Conservation (phyloP, 345 rosid genomes). For the Laguncularia racemosa region DNA sequence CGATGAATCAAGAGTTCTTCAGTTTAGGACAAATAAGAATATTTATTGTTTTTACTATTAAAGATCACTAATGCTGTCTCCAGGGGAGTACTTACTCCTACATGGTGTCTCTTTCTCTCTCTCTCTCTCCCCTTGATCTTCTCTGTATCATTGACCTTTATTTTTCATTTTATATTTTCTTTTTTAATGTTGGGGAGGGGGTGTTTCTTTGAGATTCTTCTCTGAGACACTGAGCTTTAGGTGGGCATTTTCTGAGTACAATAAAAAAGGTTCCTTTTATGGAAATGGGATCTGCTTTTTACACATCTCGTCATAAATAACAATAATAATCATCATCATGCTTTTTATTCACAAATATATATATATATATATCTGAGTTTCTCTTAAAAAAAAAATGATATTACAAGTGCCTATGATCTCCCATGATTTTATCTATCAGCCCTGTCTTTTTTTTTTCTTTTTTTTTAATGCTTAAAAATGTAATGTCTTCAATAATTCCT, state of each 20-base stretch:
- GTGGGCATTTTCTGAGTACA: slow-evolving; percentile 44
- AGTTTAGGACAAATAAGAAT: neutral
- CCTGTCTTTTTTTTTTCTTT: too few relatives aligned
- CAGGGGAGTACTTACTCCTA: too few relatives aligned
- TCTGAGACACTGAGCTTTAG: slow-evolving; percentile 25
- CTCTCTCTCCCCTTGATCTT: neutral
- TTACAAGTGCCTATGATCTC: too few relatives aligned
- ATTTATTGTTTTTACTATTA: neutral
- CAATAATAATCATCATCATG: slow-evolving; percentile 5
- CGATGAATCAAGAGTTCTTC: too few relatives aligned
- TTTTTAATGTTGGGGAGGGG: too few relatives aligned
- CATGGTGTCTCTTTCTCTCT: too few relatives aligned
- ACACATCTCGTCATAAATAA: slow-evolving; percentile 34
- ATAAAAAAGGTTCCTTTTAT: slow-evolving; percentile 43
- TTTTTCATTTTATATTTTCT: neutral
- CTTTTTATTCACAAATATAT: too few relatives aligned
- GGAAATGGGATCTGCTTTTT: slow-evolving; percentile 60
- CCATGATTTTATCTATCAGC: too few relatives aligned
- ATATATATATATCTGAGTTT: too few relatives aligned
- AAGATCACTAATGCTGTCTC: slow-evolving; percentile 8
- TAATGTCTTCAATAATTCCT: too few relatives aligned
- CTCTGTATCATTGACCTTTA: slow-evolving; percentile 7
- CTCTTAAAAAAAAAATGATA: too few relatives aligned
- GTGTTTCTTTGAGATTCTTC: slow-evolving; percentile 13
- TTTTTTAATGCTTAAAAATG: too few relatives aligned